Percentiles rank a stretch among this genome's conserved stretches.
Evolutionary conservation across 2,329 filamentous ascomycete species (phyloP).

Genomic region (Coniochaeta hoffmannii): DNA sequence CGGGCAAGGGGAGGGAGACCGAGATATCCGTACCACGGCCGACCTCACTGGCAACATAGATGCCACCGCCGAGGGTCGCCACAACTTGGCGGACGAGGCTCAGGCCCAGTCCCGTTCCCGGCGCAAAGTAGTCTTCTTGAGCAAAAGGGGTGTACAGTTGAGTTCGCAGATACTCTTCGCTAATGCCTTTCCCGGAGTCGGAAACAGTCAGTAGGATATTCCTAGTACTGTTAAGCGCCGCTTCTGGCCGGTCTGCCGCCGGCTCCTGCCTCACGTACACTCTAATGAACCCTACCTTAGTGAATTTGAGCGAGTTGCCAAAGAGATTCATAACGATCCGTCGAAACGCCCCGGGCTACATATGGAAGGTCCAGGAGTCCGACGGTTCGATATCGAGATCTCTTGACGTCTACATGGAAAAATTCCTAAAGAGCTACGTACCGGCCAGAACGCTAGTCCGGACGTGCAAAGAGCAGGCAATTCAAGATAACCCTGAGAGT

Average conservation of each 20-base stretch:
- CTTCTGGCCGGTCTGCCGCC: background rate
- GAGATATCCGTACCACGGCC: conserved; percentile 21
- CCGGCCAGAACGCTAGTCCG: no score
- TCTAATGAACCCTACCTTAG: conserved; percentile 19
- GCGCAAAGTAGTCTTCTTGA: conserved; percentile 53
- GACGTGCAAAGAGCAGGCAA: no score
- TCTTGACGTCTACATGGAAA: no score
- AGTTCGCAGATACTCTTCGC: conserved; percentile 50
- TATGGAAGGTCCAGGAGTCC: conserved; percentile 39
- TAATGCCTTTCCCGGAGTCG: conserved; percentile 60
- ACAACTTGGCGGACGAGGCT: conserved; percentile 57
- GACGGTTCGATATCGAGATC: conserved; percentile 39
- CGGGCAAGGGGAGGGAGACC: conserved; percentile 10
- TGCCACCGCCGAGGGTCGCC: conserved; percentile 46
- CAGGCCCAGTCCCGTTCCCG: conserved; percentile 56
- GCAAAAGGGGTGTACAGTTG: conserved; percentile 55
- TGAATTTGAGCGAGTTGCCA: conserved; percentile 47
- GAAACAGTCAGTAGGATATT: conserved; percentile 37
- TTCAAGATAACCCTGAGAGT: no score
- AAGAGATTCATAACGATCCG: conserved; percentile 48
- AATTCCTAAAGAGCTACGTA: no score
- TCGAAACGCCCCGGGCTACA: conserved; percentile 38
- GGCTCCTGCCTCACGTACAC: conserved; percentile 9
- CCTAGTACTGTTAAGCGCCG: background rate
- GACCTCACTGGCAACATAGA: conserved; percentile 42